Base-by-base conservation (phyloP, 2,329 filamentous ascomycete genomes). In the Phaeomoniella chlamydospora region DNA sequence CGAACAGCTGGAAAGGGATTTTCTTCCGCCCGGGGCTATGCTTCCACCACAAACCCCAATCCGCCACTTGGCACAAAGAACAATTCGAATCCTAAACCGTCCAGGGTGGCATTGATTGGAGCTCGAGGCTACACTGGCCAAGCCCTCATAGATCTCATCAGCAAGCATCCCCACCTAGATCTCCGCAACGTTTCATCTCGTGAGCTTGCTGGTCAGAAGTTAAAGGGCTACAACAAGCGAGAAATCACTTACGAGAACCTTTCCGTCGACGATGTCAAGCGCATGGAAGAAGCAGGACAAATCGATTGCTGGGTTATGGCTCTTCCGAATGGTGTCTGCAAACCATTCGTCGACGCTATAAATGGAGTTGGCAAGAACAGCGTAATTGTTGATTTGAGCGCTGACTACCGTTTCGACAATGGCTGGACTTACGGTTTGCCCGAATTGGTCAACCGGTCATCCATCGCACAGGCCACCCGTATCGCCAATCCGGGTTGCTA, bases 231-330 rank as follows among this genome's bases (percentile, higher is more conserved):
- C 57, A 76, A 74, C 50, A 96, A 94, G 72, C 76, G 81, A 43
- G 77, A 92, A 41, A 83, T 98, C 46, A 84, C 76, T 43, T 98
- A 98, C 59, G 85, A 94, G 59, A 94, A 86, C 56, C 67, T 96
- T 31, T 77, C 73, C 38, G 74, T 85, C 4, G 88, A 96, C 45
- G 88, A 96, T 46, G 78, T 94, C 10, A 75, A 77, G 43, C 71
- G 77, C 39, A 84, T 96, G 73, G 83, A 90, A 43, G 77, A 81
- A 54, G 75, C 79, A 18, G 81, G 82, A 35, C 74, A 87, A 50
- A 77, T 96, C 34, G 88, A 96, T 63, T 90, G 83, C 62, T 96
- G 87, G 87, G 83, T 96, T 31, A 90, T 96, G 83, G 90, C 90
- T 22, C 74, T 96, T 18, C 90, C 88, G 31, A 98, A 96, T 52